Conservation (phyloP, 139 green algal species). For the Coelastrella sp. region DNA sequence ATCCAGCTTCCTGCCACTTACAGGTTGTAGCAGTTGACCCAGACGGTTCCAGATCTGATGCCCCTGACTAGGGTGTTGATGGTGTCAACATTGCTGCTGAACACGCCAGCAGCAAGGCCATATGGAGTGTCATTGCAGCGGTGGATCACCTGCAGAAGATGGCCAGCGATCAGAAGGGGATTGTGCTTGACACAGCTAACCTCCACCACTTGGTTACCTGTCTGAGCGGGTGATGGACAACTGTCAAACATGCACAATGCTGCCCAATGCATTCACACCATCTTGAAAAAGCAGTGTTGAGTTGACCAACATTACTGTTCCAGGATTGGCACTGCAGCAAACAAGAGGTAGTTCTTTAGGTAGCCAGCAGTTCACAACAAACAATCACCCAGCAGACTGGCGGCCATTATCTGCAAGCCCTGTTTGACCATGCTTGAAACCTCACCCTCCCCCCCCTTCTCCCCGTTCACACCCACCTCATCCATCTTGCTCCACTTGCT, state of each 20-base stretch:
- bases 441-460: no score
- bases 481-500: conserved; percentile 76
- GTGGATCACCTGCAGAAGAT: conserved; percentile 62
- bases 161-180: no score
- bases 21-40: conserved; percentile 44
- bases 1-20: not conserved
- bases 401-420: not conserved
- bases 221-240: no score
- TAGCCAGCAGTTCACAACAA: no score
- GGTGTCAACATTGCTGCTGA: conserved; percentile 68
- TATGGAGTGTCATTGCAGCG: conserved; percentile 79
- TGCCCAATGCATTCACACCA: no score
- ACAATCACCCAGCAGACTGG: not conserved
- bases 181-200: no score
- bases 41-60: conserved; percentile 71
- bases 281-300: no score
- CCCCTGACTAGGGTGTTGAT: conserved; percentile 71
- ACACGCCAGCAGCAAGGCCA: conserved; percentile 78
- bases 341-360: no score
- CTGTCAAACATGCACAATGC: no score
- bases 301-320: no score
- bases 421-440: not conserved
- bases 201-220: no score
- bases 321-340: no score
- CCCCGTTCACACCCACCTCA: conserved; percentile 72